A percentile compares a stretch with the other conserved stretches of the same genome.
Evolutionary conservation across 257 asterid genomes (phyloP).

Genomic region (Lantana camara): DNA sequence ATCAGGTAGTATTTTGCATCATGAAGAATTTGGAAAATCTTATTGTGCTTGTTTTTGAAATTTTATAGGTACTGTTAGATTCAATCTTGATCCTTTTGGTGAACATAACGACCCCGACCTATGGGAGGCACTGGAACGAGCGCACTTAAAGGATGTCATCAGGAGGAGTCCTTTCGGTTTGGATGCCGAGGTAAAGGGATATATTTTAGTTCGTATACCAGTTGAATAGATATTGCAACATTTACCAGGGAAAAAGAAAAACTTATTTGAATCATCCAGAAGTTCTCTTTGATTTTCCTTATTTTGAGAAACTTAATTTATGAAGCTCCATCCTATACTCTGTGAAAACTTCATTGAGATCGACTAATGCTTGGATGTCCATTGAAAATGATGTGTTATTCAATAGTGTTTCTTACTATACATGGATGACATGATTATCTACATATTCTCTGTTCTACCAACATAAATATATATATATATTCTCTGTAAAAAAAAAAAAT

Average conservation of each 20-base stretch:
- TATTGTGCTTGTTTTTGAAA: neutral
- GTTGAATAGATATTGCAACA: conserved; percentile 3
- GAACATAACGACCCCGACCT: conserved; percentile 81
- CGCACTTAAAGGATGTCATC: conserved; percentile 79
- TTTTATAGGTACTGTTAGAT: conserved; percentile 66
- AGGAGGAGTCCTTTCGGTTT: conserved; percentile 66
- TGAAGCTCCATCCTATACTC: no score
- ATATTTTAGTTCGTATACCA: no score
- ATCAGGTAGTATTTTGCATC: no score
- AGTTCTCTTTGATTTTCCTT: neutral
- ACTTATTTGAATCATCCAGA: neutral
- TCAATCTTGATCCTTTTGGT: conserved; percentile 87
- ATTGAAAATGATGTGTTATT: neutral
- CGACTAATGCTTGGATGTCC: neutral
- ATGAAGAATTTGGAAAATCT: no score
- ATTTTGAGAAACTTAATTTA: no score
- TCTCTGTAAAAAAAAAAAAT: neutral
- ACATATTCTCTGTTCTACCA: neutral
- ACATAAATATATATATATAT: no score
- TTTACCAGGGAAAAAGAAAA: neutral
- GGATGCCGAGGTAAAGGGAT: conserved; percentile 75
- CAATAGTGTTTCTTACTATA: no score
- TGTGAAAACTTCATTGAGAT: neutral
- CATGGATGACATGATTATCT: no score
- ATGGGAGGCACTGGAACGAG: conserved; percentile 91